These are phyloP conservation scores for Marasmius oreades DNA, from an alignment of 1,284 basidiomycete species.

Conservation along the genomic window DNA sequence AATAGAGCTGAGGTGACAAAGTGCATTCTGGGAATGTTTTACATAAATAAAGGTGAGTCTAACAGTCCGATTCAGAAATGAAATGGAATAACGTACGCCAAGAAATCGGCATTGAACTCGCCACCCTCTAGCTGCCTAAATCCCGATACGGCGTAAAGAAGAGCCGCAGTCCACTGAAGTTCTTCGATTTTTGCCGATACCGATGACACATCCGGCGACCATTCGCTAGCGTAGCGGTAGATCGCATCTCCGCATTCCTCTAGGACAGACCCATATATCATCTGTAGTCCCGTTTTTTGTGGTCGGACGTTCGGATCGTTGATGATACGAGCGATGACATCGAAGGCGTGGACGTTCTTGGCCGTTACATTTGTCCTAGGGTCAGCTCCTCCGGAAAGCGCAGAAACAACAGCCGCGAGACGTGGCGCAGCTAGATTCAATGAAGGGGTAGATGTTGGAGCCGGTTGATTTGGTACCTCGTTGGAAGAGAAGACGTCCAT, in stretches of 20 bases:
- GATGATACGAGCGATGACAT: slow-evolving; percentile 41
- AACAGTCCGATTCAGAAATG: background rate
- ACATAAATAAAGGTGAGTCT: background rate
- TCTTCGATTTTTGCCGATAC: slow-evolving; percentile 45
- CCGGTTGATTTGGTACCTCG: too few species aligned
- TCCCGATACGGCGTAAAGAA: slow-evolving; percentile 43
- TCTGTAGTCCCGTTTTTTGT: slow-evolving; percentile 20
- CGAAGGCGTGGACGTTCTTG: slow-evolving; percentile 33
- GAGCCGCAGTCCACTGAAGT: slow-evolving; percentile 35
- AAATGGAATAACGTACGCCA: slow-evolving; percentile 33
- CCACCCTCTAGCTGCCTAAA: slow-evolving; percentile 25
- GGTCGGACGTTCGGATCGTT: slow-evolving; percentile 36
- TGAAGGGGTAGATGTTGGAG: too few species aligned
- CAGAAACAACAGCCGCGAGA: background rate
- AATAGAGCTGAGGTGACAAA: slow-evolving; percentile 52
- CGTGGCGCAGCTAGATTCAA: slow-evolving; percentile 17
- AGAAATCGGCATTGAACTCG: slow-evolving; percentile 43
- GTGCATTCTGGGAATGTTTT: slow-evolving; percentile 39
- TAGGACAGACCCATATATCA: slow-evolving; percentile 24
- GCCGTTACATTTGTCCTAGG: slow-evolving; percentile 13
- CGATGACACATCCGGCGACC: slow-evolving; percentile 36
- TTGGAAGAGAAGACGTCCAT: too few species aligned
- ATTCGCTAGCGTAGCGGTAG: slow-evolving; percentile 41
- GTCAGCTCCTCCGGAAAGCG: background rate
- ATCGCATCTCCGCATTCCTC: slow-evolving; percentile 38